Percentiles rank a stretch among this genome's conserved stretches.
Evolutionary conservation across 345 rosid genomes (phyloP).

Genomic region (Moricandia moricandioides): DNA sequence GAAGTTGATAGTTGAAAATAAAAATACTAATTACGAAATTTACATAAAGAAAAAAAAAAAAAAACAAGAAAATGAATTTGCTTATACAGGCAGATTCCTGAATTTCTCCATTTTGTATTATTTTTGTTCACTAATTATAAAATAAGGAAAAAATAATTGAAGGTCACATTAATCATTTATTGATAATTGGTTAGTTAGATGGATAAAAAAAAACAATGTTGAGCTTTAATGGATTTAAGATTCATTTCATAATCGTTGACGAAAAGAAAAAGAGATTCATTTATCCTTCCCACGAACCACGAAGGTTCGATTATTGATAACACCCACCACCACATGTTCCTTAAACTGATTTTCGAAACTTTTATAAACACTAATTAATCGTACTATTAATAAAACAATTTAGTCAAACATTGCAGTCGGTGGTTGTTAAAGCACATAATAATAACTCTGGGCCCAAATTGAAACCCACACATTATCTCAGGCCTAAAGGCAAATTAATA

Average conservation of each 20-base stretch:
- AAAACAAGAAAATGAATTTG: neutral
- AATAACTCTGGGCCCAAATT: slow-evolving; percentile 1
- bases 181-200: neutral
- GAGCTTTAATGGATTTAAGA: neutral
- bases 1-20: slow-evolving; percentile 21
- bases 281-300: neutral
- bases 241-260: neutral
- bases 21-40: neutral
- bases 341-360: neutral
- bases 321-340: neutral
- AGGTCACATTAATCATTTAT: neutral
- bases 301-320: neutral
- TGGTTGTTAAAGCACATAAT: neutral
- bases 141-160: neutral
- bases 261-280: too few relatives aligned
- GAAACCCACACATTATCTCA: neutral
- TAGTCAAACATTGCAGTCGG: slow-evolving; percentile 1
- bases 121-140: neutral
- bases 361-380: neutral
- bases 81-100: neutral
- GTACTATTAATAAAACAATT: neutral
- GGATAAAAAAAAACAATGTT: neutral
- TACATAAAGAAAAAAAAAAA: neutral
- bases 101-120: neutral
- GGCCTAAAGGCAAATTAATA: slow-evolving; percentile 3